Evolutionary conservation across 2,329 filamentous ascomycete genomes (phyloP).

Genomic region (Aspergillus pseudotamarii): DNA sequence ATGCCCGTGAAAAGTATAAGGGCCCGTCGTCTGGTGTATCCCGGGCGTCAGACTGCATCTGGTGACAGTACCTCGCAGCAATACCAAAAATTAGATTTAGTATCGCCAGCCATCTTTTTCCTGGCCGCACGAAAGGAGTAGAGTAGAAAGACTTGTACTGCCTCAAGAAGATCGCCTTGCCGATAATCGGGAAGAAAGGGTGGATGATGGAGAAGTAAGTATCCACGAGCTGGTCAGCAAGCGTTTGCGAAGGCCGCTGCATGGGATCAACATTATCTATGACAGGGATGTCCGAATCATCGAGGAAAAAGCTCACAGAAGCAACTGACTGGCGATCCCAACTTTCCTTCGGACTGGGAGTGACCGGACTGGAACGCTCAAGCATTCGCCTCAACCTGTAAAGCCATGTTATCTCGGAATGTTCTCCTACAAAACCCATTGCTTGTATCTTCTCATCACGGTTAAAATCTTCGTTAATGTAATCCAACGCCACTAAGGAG

Average conservation of each 20-base stretch:
- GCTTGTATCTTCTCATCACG: constrained; percentile 41
- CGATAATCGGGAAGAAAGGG: constrained; percentile 46
- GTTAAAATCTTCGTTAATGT: constrained; percentile 48
- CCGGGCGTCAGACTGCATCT: constrained; percentile 30
- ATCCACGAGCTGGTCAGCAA: constrained; percentile 44
- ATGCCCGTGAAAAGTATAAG: constrained; percentile 47
- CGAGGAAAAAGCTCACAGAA: constrained; percentile 43
- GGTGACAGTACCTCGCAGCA: constrained; percentile 39
- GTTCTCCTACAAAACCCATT: constrained; percentile 48
- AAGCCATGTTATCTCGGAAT: constrained; percentile 49
- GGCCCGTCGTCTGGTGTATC: constrained; percentile 38
- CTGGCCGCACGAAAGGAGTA: constrained; percentile 35
- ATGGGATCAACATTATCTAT: constrained; percentile 40
- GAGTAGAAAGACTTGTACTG: constrained; percentile 43
- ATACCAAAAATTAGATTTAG: constrained; percentile 51
- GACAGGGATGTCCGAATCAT: constrained; percentile 40
- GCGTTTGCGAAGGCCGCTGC: constrained; percentile 37
- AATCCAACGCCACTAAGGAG: constrained; percentile 41
- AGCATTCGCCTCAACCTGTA: constrained; percentile 44
- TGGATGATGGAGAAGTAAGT: constrained; percentile 45
- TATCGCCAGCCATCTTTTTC: constrained; percentile 45
- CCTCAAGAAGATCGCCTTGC: constrained; percentile 40
- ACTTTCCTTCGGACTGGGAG: constrained; percentile 20
- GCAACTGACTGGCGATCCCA: constrained; percentile 31
- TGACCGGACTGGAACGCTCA: constrained; percentile 27